Conservation (phyloP, 2,329 filamentous ascomycete genomes). For the Pleurostoma richardsiae region DNA sequence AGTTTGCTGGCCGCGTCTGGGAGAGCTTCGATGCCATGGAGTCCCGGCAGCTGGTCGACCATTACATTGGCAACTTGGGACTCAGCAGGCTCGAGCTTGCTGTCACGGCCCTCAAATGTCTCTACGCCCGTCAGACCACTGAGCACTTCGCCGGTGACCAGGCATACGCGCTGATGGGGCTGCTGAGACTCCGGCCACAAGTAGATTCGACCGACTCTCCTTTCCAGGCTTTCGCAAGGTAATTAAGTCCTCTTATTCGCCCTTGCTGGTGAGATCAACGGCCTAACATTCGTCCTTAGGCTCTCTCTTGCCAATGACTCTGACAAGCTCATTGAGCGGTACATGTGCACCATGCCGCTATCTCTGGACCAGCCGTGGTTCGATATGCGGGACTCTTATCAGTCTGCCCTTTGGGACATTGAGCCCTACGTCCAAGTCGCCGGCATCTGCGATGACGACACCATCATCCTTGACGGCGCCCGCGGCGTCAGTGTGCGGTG, state of each 20-base stretch:
- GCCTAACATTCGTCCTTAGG: neutral
- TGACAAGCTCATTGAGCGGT: conserved; percentile 25
- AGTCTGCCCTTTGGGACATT: conserved; percentile 26
- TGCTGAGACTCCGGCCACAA: conserved; percentile 23
- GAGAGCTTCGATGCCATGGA: conserved; percentile 13
- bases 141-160: conserved; percentile 21
- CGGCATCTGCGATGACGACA: conserved; percentile 25
- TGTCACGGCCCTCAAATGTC: conserved; percentile 21
- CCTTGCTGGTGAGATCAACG: neutral
- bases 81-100: conserved; percentile 26
- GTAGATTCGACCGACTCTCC: conserved; percentile 24
- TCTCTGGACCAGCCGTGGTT: conserved; percentile 18
- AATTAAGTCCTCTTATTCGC: neutral
- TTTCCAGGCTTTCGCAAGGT: conserved; percentile 27
- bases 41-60: conserved; percentile 24
- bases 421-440: conserved; percentile 24
- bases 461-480: conserved; percentile 25
- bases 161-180: conserved; percentile 29
- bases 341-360: conserved; percentile 21
- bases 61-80: conserved; percentile 23
- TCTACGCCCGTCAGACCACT: conserved; percentile 18
- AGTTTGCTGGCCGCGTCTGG: conserved; percentile 17
- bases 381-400: conserved; percentile 24
- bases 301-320: conserved; percentile 28
- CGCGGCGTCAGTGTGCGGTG: conserved; percentile 23